Conservation (phyloP, 768 basidiomycete species). For the Tylopilus sp. region DNA sequence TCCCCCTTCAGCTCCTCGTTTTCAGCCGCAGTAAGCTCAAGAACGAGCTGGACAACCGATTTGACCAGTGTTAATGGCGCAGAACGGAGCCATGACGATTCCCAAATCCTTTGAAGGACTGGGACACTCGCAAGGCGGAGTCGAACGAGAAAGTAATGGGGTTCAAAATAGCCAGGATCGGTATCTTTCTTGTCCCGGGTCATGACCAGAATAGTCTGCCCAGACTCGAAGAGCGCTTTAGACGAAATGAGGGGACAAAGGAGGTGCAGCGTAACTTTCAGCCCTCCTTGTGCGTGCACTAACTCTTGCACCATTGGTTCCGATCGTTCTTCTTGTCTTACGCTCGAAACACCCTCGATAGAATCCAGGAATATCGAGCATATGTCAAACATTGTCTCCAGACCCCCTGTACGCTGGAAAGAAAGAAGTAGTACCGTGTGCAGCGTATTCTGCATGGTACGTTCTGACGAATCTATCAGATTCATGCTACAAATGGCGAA, state of each 20-base stretch:
- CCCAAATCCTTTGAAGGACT: conserved; percentile 69
- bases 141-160: conserved; percentile 82
- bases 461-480: conserved; percentile 47
- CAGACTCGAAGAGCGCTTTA: conserved; percentile 79
- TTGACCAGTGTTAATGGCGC: conserved; percentile 74
- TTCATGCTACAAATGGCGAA: not conserved
- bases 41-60: conserved; percentile 69
- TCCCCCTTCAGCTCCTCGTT: conserved; percentile 66
- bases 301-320: conserved; percentile 60
- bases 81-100: conserved; percentile 74
- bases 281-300: conserved; percentile 71
- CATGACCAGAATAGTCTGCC: conserved; percentile 70
- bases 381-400: conserved; percentile 61
- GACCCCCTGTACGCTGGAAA: conserved; percentile 68
- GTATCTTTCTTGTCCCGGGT: conserved; percentile 78
- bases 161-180: conserved; percentile 77
- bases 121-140: conserved; percentile 72
- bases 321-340: conserved; percentile 55
- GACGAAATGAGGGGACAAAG: conserved; percentile 74
- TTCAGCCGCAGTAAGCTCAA: conserved; percentile 80
- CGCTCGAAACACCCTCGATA: conserved; percentile 51
- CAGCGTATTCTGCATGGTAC: conserved; percentile 65
- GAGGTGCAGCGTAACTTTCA: conserved; percentile 79
- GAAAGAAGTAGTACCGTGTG: conserved; percentile 80
- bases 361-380: conserved; percentile 51